Evolutionary conservation across 345 rosid genomes (phyloP).

Genomic region (Citrus inodora): DNA sequence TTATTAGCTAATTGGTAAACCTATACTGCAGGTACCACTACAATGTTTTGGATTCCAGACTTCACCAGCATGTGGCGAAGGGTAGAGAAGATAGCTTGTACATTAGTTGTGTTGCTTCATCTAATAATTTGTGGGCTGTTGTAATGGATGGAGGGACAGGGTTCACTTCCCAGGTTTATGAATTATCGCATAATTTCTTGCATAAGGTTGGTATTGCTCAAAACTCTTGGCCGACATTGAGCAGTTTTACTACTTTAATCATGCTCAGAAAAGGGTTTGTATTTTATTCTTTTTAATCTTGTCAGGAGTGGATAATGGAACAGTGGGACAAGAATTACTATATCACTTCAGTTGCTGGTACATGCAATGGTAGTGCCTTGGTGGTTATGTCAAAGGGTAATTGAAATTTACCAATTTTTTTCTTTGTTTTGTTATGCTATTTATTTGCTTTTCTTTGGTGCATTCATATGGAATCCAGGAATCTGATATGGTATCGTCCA

Average conservation of each 20-base stretch:
- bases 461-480: background rate
- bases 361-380: conserved; percentile 48
- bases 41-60: conserved; percentile 50
- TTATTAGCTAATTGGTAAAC: background rate
- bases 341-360: conserved; percentile 51
- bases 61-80: conserved; percentile 48
- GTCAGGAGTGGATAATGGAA: conserved; percentile 60
- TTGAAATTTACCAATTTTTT: background rate
- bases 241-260: background rate
- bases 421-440: background rate
- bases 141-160: conserved; percentile 62
- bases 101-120: conserved; percentile 51
- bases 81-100: conserved; percentile 54
- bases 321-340: conserved; percentile 57
- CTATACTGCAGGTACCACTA: conserved; percentile 44
- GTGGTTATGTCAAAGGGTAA: conserved; percentile 61
- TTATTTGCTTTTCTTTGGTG: background rate
- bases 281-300: background rate
- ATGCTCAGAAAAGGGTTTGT: background rate
- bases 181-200: conserved; percentile 43
- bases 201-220: conserved; percentile 38
- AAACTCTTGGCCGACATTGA: background rate
- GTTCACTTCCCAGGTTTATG: conserved; percentile 46
- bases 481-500: background rate
- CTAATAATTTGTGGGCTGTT: conserved; percentile 55